Percentiles rank a stretch among this genome's conserved stretches.
These are phyloP conservation scores for Bipolaris sorokiniana DNA, from an alignment of 2,329 filamentous ascomycete species.

Conservation along the genomic window DNA sequence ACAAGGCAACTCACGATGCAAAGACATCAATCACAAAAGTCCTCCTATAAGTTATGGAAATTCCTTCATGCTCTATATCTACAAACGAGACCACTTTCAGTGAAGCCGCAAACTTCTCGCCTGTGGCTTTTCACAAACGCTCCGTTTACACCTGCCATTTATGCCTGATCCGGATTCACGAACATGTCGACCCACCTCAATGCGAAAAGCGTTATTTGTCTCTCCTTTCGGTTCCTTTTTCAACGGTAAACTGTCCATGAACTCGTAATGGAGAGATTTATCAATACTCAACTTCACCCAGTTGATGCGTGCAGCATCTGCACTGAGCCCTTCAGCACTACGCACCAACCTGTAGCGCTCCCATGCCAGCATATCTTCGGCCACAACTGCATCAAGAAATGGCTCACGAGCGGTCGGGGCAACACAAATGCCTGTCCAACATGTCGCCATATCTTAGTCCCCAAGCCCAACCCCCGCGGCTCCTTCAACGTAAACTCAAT, in stretches of 20 bases:
- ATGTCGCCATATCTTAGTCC: conserved; percentile 33
- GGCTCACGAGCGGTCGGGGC: conserved; percentile 33
- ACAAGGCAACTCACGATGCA: background rate
- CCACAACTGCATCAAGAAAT: conserved; percentile 36
- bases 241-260: background rate
- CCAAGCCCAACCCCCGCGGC: conserved; percentile 12
- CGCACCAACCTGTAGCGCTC: conserved; percentile 38
- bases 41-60: background rate
- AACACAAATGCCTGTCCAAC: conserved; percentile 37
- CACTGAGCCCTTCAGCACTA: conserved; percentile 31
- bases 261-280: conserved; percentile 33
- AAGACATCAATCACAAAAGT: background rate
- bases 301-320: conserved; percentile 39
- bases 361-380: conserved; percentile 44
- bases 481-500: conserved; percentile 31
- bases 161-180: background rate
- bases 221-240: background rate
- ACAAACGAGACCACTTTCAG: background rate
- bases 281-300: conserved; percentile 33
- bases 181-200: background rate
- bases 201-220: background rate
- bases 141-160: conserved; percentile 2
- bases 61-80: too few species aligned
- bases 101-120: conserved; percentile 7
- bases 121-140: conserved; percentile 1